Conservation (phyloP, 2,329 filamentous ascomycete species). For the Rutstroemia sp. region DNA sequence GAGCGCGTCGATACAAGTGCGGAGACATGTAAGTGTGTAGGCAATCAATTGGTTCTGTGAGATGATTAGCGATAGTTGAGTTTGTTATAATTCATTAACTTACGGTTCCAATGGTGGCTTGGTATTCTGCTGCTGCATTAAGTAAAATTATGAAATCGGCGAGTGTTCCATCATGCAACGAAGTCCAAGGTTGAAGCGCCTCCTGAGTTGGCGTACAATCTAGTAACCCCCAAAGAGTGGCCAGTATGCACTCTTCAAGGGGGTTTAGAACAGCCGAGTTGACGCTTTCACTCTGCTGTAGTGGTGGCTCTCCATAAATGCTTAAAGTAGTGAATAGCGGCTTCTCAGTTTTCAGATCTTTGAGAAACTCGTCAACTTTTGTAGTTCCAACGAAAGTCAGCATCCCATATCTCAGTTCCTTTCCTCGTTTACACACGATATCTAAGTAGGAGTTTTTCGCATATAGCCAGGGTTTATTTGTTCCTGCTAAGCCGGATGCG, state of each 20-base stretch:
- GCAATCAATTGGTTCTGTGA: slow-evolving; percentile 17
- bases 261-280: slow-evolving; percentile 1
- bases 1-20: slow-evolving; percentile 14
- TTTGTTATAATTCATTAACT: not conserved
- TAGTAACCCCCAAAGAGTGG: slow-evolving; percentile 8
- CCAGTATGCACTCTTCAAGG: slow-evolving; percentile 5
- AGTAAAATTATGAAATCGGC: not conserved
- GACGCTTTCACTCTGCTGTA: not conserved
- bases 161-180: not conserved
- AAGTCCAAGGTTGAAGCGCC: not conserved
- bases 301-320: not conserved
- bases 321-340: not conserved
- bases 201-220: not conserved
- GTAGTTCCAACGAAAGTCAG: not conserved
- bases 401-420: not conserved
- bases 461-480: not conserved
- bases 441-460: not conserved
- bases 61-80: not conserved
- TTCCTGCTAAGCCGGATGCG: not conserved
- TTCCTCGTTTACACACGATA: not conserved
- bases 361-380: not conserved
- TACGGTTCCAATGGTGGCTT: slow-evolving; percentile 1
- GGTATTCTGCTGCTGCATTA: slow-evolving; percentile 1
- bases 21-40: slow-evolving; percentile 17
- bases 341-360: not conserved